Evolutionary conservation across 2,329 filamentous ascomycete genomes (phyloP).

Genomic region (Aspergillus luchuensis): DNA sequence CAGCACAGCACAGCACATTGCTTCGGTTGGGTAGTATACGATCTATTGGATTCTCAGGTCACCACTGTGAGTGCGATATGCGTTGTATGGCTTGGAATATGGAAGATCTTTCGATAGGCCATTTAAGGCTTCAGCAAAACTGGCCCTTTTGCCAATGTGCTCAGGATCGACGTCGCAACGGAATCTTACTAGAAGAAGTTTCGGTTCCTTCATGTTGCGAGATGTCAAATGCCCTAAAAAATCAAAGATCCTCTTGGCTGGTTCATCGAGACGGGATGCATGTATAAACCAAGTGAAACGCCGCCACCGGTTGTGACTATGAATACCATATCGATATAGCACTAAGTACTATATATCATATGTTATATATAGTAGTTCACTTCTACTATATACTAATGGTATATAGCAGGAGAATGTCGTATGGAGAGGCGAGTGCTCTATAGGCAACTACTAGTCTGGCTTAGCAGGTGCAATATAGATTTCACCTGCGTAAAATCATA

Average conservation of each 20-base stretch:
- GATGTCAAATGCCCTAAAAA: neutral
- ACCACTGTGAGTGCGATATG: neutral
- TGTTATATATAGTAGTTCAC: no score
- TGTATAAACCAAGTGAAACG: neutral
- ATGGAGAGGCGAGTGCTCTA: no score
- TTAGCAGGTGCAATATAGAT: no score
- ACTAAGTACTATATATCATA: neutral
- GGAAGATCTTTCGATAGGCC: neutral
- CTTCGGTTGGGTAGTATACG: no score
- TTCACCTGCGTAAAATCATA: no score
- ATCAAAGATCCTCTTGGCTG: neutral
- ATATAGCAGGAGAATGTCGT: no score
- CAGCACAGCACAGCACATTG: no score
- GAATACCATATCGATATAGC: neutral
- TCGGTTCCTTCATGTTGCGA: neutral
- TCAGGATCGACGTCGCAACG: neutral
- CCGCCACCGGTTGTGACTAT: neutral
- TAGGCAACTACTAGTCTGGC: no score
- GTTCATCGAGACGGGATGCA: neutral
- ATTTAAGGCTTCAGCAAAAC: neutral
- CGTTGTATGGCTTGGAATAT: neutral
- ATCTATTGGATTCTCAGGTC: neutral
- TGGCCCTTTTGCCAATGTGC: neutral
- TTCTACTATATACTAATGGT: no score
- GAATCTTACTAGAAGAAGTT: neutral